Evolutionary conservation across 768 basidiomycete genomes (phyloP).

Genomic region (Strobilomyces confusus): DNA sequence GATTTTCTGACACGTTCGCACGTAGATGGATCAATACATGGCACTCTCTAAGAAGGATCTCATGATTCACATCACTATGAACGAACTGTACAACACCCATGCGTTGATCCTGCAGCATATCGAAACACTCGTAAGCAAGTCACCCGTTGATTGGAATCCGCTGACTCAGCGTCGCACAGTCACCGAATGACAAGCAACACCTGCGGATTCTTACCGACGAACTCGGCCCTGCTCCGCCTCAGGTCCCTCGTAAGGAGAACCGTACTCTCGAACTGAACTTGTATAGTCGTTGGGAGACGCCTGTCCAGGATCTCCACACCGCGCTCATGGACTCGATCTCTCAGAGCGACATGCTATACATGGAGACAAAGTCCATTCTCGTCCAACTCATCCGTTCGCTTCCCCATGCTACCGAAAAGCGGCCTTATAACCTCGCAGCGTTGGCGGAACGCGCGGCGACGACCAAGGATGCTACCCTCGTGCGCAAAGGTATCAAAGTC

Average conservation of each 20-base stretch:
- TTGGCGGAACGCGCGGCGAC: conserved; percentile 96
- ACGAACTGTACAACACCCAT: conserved; percentile 99
- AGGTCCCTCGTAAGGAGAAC: conserved; percentile 98
- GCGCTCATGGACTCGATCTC: conserved; percentile 97
- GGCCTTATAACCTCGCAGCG: conserved; percentile 82
- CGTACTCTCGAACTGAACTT: conserved; percentile 86
- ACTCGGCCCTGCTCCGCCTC: conserved; percentile 86
- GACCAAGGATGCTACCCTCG: conserved; percentile 93
- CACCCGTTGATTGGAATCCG: background rate
- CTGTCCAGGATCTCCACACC: conserved; percentile 95
- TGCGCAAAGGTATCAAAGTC: conserved; percentile 97
- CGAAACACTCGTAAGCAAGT: conserved; percentile 74
- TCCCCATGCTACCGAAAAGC: conserved; percentile 76
- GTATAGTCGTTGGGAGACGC: conserved; percentile 99
- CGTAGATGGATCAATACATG: conserved; percentile 99
- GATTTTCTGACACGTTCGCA: background rate
- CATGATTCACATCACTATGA: conserved; percentile 96
- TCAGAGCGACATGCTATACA: conserved; percentile 97
- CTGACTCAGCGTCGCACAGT: conserved; percentile 42
- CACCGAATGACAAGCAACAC: conserved; percentile 97
- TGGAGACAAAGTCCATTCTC: conserved; percentile 99
- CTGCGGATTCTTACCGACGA: conserved; percentile 95
- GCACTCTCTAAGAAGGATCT: conserved; percentile 98
- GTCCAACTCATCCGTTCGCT: conserved; percentile 96
- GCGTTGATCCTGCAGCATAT: conserved; percentile 93